These are phyloP conservation scores for Aspergillus avenaceus DNA, from an alignment of 495 filamentous ascomycete genomes.

Conservation along the genomic window DNA sequence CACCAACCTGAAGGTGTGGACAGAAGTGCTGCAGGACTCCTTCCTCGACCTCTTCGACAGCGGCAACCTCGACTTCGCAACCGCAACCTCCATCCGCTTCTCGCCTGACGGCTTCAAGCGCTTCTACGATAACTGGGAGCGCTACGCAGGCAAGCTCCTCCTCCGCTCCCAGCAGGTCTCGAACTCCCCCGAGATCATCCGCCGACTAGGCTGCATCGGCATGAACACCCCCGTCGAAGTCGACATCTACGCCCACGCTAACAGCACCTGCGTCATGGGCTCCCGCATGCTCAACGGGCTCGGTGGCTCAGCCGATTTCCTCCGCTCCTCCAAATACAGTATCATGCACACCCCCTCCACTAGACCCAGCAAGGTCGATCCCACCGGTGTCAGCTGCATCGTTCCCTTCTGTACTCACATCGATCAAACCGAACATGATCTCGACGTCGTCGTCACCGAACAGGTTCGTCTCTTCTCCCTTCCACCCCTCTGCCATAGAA, in stretches of 20 bases:
- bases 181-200: constrained; percentile 94
- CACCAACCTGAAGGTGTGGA: constrained; percentile 86
- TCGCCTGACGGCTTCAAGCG: constrained; percentile 88
- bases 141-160: constrained; percentile 77
- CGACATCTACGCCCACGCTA: constrained; percentile 92
- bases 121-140: constrained; percentile 84
- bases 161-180: constrained; percentile 83
- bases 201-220: constrained; percentile 80
- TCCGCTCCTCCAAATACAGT: constrained; percentile 76
- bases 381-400: constrained; percentile 79
- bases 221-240: constrained; percentile 97
- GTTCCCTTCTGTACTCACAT: constrained; percentile 92
- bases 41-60: constrained; percentile 94
- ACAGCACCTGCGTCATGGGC: constrained; percentile 88
- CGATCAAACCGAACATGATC: constrained; percentile 89
- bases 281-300: constrained; percentile 89
- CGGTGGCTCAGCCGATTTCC: constrained; percentile 84
- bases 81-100: constrained; percentile 87
- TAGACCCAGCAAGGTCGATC: constrained; percentile 77
- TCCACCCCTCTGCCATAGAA: not conserved
- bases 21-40: constrained; percentile 87
- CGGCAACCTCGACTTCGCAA: constrained; percentile 86
- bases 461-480: constrained; percentile 29
- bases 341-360: constrained; percentile 92
- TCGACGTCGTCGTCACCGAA: constrained; percentile 86